Percentiles rank a stretch among this genome's conserved stretches.
phyloP scores from a whole-genome alignment of 1,284 basidiomycete species.

The Cryptococcus wingfieldii region DNA sequence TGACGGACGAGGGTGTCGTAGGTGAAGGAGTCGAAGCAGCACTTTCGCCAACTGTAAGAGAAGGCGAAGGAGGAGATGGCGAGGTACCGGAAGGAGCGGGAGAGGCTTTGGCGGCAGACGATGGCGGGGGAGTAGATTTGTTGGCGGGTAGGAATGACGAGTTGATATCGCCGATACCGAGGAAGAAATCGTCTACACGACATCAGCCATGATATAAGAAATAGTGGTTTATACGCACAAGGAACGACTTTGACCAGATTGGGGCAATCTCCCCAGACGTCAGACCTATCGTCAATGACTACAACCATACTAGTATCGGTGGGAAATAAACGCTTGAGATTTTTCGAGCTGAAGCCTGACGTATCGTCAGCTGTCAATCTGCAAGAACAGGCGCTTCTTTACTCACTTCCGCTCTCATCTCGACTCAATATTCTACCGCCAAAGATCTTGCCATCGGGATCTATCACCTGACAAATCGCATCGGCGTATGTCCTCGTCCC shows the following conservation, averaged over 20 bases:
- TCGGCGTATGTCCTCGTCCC: slow-evolving; percentile 95
- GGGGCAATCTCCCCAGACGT: slow-evolving; percentile 89
- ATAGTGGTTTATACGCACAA: slow-evolving; percentile 57
- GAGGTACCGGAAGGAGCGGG: slow-evolving; percentile 2
- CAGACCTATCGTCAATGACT: slow-evolving; percentile 95
- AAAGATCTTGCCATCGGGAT: slow-evolving; percentile 81
- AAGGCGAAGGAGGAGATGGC: slow-evolving; percentile 3
- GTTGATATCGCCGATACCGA: slow-evolving; percentile 99
- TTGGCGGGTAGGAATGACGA: slow-evolving; percentile 66
- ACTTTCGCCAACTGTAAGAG: background rate
- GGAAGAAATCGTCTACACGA: slow-evolving; percentile 88
- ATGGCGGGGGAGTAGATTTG: slow-evolving; percentile 11
- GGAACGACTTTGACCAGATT: slow-evolving; percentile 95
- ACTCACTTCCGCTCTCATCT: slow-evolving; percentile 83
- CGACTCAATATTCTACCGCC: slow-evolving; percentile 82
- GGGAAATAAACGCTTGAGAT: slow-evolving; percentile 83
- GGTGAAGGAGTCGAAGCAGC: slow-evolving; percentile 9
- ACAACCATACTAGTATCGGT: slow-evolving; percentile 98
- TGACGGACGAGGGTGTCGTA: background rate
- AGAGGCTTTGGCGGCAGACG: slow-evolving; percentile 2
- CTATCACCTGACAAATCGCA: slow-evolving; percentile 88
- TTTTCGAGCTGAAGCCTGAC: slow-evolving; percentile 60
- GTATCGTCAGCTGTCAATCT: background rate
- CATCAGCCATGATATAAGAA: background rate
- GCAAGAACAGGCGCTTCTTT: background rate